A percentile compares a stretch with the other conserved stretches of the same genome.
Conservation (phyloP, 768 basidiomycete species). For the Lactarius indigo region DNA sequence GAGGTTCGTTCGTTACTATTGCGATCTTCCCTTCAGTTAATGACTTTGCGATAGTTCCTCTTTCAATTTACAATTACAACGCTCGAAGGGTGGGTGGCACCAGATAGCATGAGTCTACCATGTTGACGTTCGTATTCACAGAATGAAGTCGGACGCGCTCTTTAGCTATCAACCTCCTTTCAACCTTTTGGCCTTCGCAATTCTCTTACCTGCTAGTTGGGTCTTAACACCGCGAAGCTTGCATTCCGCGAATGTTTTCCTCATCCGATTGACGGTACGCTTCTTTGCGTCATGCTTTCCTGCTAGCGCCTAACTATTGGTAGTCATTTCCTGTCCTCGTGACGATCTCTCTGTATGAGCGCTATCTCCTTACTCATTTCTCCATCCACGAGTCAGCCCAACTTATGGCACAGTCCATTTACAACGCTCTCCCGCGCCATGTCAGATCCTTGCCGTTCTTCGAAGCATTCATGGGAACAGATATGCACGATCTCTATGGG, state of each 20-base stretch:
- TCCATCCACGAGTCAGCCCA: slow-evolving; percentile 49
- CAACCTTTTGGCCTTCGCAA: slow-evolving; percentile 74
- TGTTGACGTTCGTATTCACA: slow-evolving; percentile 31
- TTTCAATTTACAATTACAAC: slow-evolving; percentile 86
- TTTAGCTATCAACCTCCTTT: slow-evolving; percentile 93
- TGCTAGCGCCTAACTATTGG: neutral
- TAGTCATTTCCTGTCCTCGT: slow-evolving; percentile 77
- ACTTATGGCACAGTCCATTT: slow-evolving; percentile 52
- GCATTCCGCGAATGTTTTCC: slow-evolving; percentile 82
- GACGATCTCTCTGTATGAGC: slow-evolving; percentile 75
- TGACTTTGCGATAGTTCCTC: slow-evolving; percentile 51
- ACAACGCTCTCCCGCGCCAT: slow-evolving; percentile 63
- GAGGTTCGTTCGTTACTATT: slow-evolving; percentile 40
- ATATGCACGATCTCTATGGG: slow-evolving; percentile 64
- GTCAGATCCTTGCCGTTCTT: slow-evolving; percentile 72
- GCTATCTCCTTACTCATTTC: slow-evolving; percentile 54
- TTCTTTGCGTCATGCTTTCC: neutral
- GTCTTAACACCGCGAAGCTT: slow-evolving; percentile 69
- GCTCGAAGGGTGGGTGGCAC: slow-evolving; percentile 67
- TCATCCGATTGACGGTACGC: slow-evolving; percentile 75
- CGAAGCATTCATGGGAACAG: slow-evolving; percentile 72
- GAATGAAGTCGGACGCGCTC: slow-evolving; percentile 84
- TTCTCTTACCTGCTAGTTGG: slow-evolving; percentile 78
- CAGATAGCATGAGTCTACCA: neutral
- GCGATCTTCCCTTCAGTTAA: neutral